Evolutionary conservation across 1,284 basidiomycete species (phyloP).

Genomic region (Mycena citricolor): DNA sequence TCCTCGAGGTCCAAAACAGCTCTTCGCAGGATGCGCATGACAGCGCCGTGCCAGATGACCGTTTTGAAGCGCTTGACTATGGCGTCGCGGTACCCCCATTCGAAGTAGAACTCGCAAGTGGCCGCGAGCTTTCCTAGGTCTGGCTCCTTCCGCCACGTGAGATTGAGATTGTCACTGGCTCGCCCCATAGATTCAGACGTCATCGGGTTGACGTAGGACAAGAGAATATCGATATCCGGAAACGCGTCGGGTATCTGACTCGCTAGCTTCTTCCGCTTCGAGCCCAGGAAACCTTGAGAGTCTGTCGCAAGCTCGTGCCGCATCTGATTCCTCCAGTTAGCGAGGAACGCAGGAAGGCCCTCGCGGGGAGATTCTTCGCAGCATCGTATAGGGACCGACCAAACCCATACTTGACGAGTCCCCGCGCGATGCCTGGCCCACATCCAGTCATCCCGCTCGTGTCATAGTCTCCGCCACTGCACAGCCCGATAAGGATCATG

Average conservation of each 20-base stretch:
- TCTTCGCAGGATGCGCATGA: constrained; percentile 65
- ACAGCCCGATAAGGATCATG: constrained; percentile 82
- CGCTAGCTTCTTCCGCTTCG: constrained; percentile 62
- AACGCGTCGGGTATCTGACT: constrained; percentile 61
- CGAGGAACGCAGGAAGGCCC: constrained; percentile 55
- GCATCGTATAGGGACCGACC: constrained; percentile 67
- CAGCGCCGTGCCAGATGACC: constrained; percentile 69
- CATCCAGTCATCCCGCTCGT: constrained; percentile 64
- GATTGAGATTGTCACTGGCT: constrained; percentile 32
- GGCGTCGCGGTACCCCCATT: constrained; percentile 82
- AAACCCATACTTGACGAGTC: constrained; percentile 71
- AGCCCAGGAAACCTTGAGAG: constrained; percentile 56
- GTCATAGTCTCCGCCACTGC: constrained; percentile 91
- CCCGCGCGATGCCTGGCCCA: constrained; percentile 62
- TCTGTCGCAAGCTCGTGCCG: constrained; percentile 73
- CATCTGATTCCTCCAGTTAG: constrained; percentile 63
- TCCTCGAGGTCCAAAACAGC: constrained; percentile 49
- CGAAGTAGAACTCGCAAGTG: constrained; percentile 83
- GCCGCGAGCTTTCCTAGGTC: constrained; percentile 71
- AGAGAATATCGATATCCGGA: constrained; percentile 65
- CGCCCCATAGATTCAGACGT: constrained; percentile 62
- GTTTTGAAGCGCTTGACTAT: constrained; percentile 79
- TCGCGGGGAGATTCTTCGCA: constrained; percentile 50
- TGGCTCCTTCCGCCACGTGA: constrained; percentile 63
- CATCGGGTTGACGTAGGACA: constrained; percentile 75